Conservation (phyloP, 805 yeast species). For the Naumovozyma dairenensis region DNA sequence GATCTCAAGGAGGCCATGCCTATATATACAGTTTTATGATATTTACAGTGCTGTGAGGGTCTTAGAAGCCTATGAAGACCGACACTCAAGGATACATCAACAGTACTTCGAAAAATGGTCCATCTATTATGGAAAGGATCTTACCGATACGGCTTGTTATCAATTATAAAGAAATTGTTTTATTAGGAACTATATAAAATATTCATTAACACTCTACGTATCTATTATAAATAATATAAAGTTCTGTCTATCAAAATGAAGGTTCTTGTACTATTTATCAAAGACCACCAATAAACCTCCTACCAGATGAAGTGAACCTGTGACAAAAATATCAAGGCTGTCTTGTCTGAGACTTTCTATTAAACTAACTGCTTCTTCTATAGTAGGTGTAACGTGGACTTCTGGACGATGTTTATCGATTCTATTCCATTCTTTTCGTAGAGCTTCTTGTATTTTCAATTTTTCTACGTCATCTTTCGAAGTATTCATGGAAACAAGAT, state of each 20-base stretch:
- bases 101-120: conserved; percentile 50
- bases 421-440: conserved; percentile 60
- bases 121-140: conserved; percentile 58
- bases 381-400: conserved; percentile 53
- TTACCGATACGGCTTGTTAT: conserved; percentile 46
- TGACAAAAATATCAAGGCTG: conserved; percentile 66
- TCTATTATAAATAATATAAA: too few species aligned
- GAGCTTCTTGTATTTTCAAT: conserved; percentile 67
- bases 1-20: conserved; percentile 53
- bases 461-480: conserved; percentile 69
- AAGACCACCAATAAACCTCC: conserved; percentile 88
- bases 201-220: too few species aligned
- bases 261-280: conserved; percentile 39
- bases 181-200: too few species aligned
- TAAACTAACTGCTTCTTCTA: conserved; percentile 60
- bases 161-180: conserved; percentile 8
- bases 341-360: conserved; percentile 28
- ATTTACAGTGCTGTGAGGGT: conserved; percentile 51
- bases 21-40: conserved; percentile 51
- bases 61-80: conserved; percentile 36
- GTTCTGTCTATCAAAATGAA: not conserved
- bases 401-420: conserved; percentile 33
- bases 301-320: conserved; percentile 88
- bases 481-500: conserved; percentile 76
- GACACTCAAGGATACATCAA: conserved; percentile 28